Evolutionary conservation across 148 eudicot genomes (phyloP).

Genomic region (Chenopodium formosanum): DNA sequence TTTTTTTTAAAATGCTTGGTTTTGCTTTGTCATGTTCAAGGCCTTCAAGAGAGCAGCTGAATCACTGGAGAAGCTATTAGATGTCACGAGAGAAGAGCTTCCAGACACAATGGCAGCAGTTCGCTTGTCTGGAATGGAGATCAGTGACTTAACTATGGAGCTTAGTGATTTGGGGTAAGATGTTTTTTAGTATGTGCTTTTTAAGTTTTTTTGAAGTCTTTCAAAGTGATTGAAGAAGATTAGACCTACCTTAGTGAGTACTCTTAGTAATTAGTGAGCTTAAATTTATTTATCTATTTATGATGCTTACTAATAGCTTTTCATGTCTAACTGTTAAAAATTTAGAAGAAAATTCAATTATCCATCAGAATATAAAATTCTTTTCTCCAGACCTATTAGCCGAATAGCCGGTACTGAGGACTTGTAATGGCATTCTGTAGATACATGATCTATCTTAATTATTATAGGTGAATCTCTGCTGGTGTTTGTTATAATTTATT

Average conservation of each 20-base stretch:
- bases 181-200: not conserved
- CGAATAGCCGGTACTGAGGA: too few species aligned
- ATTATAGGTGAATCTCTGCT: not conserved
- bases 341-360: not conserved
- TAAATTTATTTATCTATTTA: not conserved
- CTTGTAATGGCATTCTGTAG: not conserved
- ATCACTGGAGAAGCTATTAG: conserved; percentile 78
- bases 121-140: conserved; percentile 95
- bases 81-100: conserved; percentile 79
- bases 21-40: conserved; percentile 35
- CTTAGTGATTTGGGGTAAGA: conserved; percentile 87
- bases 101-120: conserved; percentile 96
- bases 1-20: not conserved
- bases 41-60: conserved; percentile 93
- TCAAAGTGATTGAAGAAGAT: not conserved
- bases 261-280: too few species aligned
- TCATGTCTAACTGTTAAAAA: not conserved
- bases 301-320: not conserved
- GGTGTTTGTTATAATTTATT: not conserved
- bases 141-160: conserved; percentile 94
- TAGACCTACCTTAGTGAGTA: not conserved
- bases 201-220: not conserved
- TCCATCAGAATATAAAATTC: not conserved
- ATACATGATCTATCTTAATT: not conserved
- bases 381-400: not conserved